A percentile compares a stretch with the other conserved stretches of the same genome.
These are phyloP conservation scores for Cicer pinnatifidum DNA, from an alignment of 306 rosid genomes.

Conservation along the genomic window DNA sequence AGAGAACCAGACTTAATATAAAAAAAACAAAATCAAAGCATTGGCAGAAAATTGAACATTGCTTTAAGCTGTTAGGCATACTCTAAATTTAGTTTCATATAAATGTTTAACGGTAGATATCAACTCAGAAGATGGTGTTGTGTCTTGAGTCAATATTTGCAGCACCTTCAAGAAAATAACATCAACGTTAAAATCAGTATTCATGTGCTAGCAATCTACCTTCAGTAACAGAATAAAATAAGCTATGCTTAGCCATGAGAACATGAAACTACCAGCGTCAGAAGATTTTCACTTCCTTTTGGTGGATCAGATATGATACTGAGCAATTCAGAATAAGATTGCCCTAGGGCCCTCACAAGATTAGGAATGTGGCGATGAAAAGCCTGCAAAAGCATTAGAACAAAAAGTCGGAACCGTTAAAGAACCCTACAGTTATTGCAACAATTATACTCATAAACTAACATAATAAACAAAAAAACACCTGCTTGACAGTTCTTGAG, in stretches of 20 bases:
- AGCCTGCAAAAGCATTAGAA: conserved; percentile 64
- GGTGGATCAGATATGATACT: conserved; percentile 95
- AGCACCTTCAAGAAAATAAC: conserved; percentile 69
- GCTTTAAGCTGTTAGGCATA: conserved; percentile 46
- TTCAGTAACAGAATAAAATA: conserved; percentile 24
- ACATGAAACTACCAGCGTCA: conserved; percentile 67
- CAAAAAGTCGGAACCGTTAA: conserved; percentile 35
- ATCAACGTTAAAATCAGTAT: conserved; percentile 31
- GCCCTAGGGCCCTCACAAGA: conserved; percentile 86
- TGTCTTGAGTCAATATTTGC: conserved; percentile 88
- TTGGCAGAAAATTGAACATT: conserved; percentile 37
- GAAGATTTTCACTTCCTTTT: conserved; percentile 93
- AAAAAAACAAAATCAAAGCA: conserved; percentile 26
- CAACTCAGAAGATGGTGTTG: conserved; percentile 75
- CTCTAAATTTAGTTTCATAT: conserved; percentile 92
- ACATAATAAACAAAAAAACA: conserved; percentile 43
- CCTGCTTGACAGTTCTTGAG: conserved; percentile 85
- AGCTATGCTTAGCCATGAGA: conserved; percentile 37
- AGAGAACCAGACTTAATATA: conserved; percentile 39
- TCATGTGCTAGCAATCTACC: conserved; percentile 15
- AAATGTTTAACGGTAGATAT: conserved; percentile 86
- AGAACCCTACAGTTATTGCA: conserved; percentile 7
- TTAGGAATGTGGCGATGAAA: conserved; percentile 92
- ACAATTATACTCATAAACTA: conserved; percentile 21
- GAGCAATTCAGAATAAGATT: conserved; percentile 82